A percentile compares a stretch with the other conserved stretches of the same genome.
phyloP scores from a whole-genome alignment of 371 early-diverging fungal species.

The Chytridium lagenaria region DNA sequence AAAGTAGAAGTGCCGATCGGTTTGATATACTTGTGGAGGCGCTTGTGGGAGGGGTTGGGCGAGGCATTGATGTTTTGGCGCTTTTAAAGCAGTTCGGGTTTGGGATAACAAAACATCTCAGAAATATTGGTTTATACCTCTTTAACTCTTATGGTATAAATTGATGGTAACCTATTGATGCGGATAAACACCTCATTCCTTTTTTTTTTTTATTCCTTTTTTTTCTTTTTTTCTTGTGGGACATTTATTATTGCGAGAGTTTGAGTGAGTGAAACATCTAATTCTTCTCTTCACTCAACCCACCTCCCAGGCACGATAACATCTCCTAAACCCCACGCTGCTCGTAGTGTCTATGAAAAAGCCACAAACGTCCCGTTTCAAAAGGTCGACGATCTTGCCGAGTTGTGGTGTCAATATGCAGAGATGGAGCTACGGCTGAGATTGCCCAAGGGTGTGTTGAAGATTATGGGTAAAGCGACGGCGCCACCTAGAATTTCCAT shows the following conservation, averaged over 20 bases:
- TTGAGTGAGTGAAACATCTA: no score
- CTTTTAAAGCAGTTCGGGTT: slow-evolving; percentile 25
- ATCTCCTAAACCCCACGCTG: no score
- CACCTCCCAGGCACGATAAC: no score
- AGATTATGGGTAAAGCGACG: slow-evolving; percentile 83
- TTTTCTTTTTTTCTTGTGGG: no score
- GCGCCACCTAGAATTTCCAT: slow-evolving; percentile 59
- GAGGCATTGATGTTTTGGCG: slow-evolving; percentile 19
- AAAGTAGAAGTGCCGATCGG: slow-evolving; percentile 29
- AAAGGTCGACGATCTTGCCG: slow-evolving; percentile 83
- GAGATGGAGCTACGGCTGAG: slow-evolving; percentile 88
- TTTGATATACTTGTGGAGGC: slow-evolving; percentile 19
- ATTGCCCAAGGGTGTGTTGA: slow-evolving; percentile 68
- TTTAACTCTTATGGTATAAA: no score
- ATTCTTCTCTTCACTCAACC: no score
- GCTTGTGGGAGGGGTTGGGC: slow-evolving; percentile 24
- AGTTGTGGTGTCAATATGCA: slow-evolving; percentile 90
- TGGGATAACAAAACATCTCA: no score
- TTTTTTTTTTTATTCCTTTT: no score
- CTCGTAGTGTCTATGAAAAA: slow-evolving; percentile 83
- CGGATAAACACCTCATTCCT: no score
- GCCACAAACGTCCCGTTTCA: slow-evolving; percentile 82
- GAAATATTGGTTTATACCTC: no score
- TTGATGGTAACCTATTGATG: no score
- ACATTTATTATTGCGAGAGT: no score